Percentiles rank a stretch among this genome's conserved stretches.
phyloP scores from a whole-genome alignment of 2,329 filamentous ascomycete species.

The Stemphylium beticola region DNA sequence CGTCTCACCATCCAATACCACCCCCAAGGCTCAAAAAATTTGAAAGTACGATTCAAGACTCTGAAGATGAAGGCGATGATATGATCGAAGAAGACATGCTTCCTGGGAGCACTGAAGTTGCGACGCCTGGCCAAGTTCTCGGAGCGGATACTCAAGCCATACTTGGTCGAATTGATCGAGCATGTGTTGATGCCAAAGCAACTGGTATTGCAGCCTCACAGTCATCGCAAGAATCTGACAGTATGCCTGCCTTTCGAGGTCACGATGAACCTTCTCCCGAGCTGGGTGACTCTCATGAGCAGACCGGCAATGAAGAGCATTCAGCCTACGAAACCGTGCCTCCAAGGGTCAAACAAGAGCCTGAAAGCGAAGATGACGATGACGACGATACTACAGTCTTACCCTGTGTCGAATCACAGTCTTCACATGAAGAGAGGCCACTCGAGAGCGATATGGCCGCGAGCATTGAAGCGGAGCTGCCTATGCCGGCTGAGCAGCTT shows the following conservation, averaged over 20 bases:
- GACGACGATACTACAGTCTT: not conserved
- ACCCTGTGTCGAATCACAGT: not conserved
- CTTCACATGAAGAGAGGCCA: not conserved
- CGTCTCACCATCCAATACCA: constrained; percentile 12
- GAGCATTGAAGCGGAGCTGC: not conserved
- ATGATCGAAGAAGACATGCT: constrained; percentile 26
- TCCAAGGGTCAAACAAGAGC: constrained; percentile 4
- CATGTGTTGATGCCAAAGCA: constrained; percentile 24
- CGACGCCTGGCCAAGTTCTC: constrained; percentile 9
- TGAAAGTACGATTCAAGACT: constrained; percentile 40
- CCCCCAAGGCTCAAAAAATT: constrained; percentile 32
- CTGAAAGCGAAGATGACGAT: constrained; percentile 7
- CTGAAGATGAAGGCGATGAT: constrained; percentile 42
- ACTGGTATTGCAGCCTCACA: not conserved
- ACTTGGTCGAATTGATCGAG: constrained; percentile 33
- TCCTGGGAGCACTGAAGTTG: not conserved
- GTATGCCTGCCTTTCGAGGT: not conserved
- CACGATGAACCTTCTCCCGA: constrained; percentile 24
- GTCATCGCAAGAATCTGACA: constrained; percentile 17
- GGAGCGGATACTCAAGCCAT: constrained; percentile 38
- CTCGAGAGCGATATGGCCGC: not conserved
- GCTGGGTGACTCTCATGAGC: constrained; percentile 21
- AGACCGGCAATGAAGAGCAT: not conserved
- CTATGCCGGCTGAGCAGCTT: constrained; percentile 5
- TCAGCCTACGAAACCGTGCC: not conserved